A percentile compares a stretch with the other conserved stretches of the same genome.
phyloP scores from a whole-genome alignment of 306 rosid genomes.

The Ziziphus jujuba region DNA sequence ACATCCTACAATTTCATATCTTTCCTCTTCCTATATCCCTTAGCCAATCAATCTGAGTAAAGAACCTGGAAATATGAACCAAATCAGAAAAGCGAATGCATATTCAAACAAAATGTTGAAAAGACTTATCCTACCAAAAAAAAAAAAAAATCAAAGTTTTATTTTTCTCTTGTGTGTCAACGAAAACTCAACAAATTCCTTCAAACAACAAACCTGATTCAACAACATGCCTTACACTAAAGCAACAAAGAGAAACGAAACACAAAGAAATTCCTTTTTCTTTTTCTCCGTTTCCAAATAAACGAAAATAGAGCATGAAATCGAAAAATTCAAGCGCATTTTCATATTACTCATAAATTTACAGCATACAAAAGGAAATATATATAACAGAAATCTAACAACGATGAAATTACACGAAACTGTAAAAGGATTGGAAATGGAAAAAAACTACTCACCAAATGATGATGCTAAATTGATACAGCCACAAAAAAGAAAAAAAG shows the following conservation, averaged over 20 bases:
- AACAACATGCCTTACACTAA: background rate
- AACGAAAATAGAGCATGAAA: slow-evolving; percentile 38
- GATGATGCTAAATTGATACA: slow-evolving; percentile 27
- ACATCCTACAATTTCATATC: background rate
- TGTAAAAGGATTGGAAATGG: slow-evolving; percentile 1
- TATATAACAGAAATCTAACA: slow-evolving; percentile 12
- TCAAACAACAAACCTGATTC: slow-evolving; percentile 1
- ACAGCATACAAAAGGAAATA: slow-evolving; percentile 19
- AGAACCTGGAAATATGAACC: background rate
- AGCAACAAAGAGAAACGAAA: slow-evolving; percentile 10
- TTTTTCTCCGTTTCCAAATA: slow-evolving; percentile 20
- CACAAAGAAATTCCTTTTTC: background rate
- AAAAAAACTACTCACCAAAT: slow-evolving; percentile 46
- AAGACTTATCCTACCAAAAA: background rate
- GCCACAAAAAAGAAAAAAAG: slow-evolving; percentile 19
- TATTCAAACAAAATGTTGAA: slow-evolving; percentile 18
- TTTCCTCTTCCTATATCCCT: slow-evolving; percentile 23
- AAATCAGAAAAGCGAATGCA: slow-evolving; percentile 20
- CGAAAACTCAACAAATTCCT: slow-evolving; percentile 2
- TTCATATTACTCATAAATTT: slow-evolving; percentile 18
- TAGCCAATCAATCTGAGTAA: slow-evolving; percentile 22
- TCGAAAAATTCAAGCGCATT: slow-evolving; percentile 40
- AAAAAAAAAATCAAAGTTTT: background rate
- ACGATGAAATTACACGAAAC: background rate
- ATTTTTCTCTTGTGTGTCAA: background rate